These are phyloP conservation scores for Inonotus obliquus DNA, from an alignment of 1,284 basidiomycete species.

Conservation along the genomic window DNA sequence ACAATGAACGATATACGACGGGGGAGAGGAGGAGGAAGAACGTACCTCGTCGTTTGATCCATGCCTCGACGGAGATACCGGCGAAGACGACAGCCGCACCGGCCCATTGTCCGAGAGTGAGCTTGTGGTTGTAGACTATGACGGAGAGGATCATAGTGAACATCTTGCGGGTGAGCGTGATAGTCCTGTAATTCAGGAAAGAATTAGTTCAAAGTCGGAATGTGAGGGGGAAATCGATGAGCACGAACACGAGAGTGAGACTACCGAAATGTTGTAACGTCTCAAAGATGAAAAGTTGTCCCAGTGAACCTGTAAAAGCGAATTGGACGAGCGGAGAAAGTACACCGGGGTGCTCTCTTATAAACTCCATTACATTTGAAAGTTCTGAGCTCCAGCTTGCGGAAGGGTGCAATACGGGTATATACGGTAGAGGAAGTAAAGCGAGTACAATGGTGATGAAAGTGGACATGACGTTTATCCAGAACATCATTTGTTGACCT, in stretches of 20 bases:
- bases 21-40: conserved; percentile 4
- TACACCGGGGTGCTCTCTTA: conserved; percentile 77
- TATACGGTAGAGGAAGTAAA: conserved; percentile 65
- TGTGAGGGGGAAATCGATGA: not conserved
- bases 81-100: conserved; percentile 89
- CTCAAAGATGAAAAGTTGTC: conserved; percentile 98
- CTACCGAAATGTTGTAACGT: conserved; percentile 95
- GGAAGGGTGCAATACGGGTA: conserved; percentile 70
- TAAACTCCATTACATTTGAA: conserved; percentile 66
- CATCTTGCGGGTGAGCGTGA: conserved; percentile 95
- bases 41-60: conserved; percentile 78
- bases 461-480: conserved; percentile 87
- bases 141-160: conserved; percentile 98
- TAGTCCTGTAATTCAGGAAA: conserved; percentile 51
- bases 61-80: conserved; percentile 91
- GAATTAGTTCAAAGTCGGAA: conserved; percentile 2
- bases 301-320: conserved; percentile 86
- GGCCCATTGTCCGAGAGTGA: conserved; percentile 85
- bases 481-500: conserved; percentile 99
- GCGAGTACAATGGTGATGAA: conserved; percentile 62
- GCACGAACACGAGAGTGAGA: conserved; percentile 82
- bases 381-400: conserved; percentile 62
- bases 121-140: conserved; percentile 84
- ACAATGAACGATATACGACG: no score
- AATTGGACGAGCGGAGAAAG: conserved; percentile 79